Base-by-base conservation (phyloP, 371 early-diverging fungal genomes). In the Mortierella sp. region DNA sequence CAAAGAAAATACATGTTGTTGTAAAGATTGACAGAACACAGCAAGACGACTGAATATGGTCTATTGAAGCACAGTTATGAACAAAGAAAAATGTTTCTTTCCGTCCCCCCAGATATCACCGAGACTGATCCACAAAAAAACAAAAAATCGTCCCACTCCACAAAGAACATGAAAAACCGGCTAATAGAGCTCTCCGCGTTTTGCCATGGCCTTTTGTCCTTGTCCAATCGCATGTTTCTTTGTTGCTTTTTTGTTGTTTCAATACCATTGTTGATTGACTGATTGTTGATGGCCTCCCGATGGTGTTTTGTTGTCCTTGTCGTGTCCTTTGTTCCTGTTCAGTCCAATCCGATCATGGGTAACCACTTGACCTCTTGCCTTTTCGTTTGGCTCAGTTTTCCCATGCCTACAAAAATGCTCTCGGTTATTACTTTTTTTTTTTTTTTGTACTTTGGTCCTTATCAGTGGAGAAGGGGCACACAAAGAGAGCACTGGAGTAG, bases 391-490 rank as follows among this genome's bases (percentile, higher is more conserved):
- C 26, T 43, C 41, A 41, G 24, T 65, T 43, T 65, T 65, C 65
- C 61, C 61, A 58, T 58, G 61, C 61, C 61, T 34, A n/a, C n/a
- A n/a, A n/a, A n/a, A 37, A 58, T 19, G 61, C 61, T 58, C 61
- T 58, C 61, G 61, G n/a, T n/a, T n/a, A n/a, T n/a, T 7, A n/a
- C n/a, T 11, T 6, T 58, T 58, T 16, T 55, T 55, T 58, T 58
- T 58, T 58, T 14, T 58, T 22, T 37, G n/a, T n/a, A n/a, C n/a
- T n/a, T 31, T 52, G 8, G 34, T 34, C 61, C 61, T 58, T 58
- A 58, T 58, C 61, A 58, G 61, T 58, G 61, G 37, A 37, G 61
- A 58, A 19, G 61, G 44, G 31, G 47, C 22, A 19, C 24, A 31
- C 22, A 47, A 66, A 40, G 9, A 37, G 44, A 34, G 63, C 16